A percentile compares a stretch with the other conserved stretches of the same genome.
Evolutionary conservation across 1,139 yeast genomes (phyloP).

Genomic region (Wickerhamomyces sp.): DNA sequence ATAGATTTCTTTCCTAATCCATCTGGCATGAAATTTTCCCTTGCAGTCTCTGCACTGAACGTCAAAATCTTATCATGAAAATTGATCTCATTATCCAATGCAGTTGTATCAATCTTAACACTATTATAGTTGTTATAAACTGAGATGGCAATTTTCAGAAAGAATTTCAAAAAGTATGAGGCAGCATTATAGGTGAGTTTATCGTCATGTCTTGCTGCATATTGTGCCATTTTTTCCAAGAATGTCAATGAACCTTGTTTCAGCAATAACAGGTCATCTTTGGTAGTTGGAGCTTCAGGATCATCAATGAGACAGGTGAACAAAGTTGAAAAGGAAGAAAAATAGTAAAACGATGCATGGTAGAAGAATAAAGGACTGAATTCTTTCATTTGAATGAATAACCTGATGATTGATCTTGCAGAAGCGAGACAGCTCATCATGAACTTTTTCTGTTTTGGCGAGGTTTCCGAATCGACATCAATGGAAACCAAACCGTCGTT

Average conservation of each 20-base stretch:
- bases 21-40: neutral
- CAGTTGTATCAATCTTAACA: conserved; percentile 8
- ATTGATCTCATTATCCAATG: conserved; percentile 13
- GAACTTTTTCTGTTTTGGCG: conserved; percentile 14
- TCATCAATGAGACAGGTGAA: conserved; percentile 19
- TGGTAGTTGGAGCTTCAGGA: conserved; percentile 11
- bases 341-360: conserved; percentile 13
- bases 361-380: conserved; percentile 10
- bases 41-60: neutral
- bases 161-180: conserved; percentile 13
- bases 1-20: neutral
- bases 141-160: conserved; percentile 15
- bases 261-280: conserved; percentile 13
- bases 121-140: conserved; percentile 13
- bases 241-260: conserved; percentile 3
- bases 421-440: conserved; percentile 18
- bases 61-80: conserved; percentile 8
- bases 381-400: conserved; percentile 6
- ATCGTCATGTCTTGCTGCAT: conserved; percentile 4
- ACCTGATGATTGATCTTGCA: conserved; percentile 14
- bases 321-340: conserved; percentile 20
- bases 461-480: conserved; percentile 3
- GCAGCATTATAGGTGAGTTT: conserved; percentile 6
- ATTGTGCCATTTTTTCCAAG: conserved; percentile 3
- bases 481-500: conserved; percentile 10